Conservation (phyloP, 2,329 filamentous ascomycete species). For the Cladophialophora exuberans region DNA sequence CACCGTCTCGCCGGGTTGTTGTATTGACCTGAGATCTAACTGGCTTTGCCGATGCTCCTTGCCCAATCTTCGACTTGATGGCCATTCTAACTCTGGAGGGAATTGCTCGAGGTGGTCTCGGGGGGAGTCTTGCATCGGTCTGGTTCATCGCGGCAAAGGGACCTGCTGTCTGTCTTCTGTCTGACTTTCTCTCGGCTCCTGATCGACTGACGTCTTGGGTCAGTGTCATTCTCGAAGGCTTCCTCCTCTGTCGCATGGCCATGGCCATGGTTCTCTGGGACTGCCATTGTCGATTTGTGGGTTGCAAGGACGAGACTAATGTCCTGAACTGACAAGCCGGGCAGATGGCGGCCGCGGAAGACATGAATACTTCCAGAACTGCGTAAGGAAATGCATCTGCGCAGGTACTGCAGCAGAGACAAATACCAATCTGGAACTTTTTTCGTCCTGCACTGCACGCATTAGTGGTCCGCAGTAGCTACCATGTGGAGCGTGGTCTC, state of each 20-base stretch:
- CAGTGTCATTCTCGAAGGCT: conserved; percentile 56
- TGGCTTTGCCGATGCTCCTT: not conserved
- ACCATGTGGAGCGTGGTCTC: conserved; percentile 1
- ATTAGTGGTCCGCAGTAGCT: conserved; percentile 5
- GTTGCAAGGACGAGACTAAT: conserved; percentile 15
- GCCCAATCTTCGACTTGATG: conserved; percentile 17
- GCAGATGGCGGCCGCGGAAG: conserved; percentile 25
- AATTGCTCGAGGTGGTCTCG: conserved; percentile 13
- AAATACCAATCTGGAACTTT: conserved; percentile 1
- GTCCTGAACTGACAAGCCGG: conserved; percentile 31
- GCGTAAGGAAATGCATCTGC: too few relatives aligned
- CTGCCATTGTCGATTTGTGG: conserved; percentile 37
- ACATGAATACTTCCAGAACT: too few relatives aligned
- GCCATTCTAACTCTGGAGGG: conserved; percentile 18
- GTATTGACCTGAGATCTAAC: not conserved
- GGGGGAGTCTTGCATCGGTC: conserved; percentile 22
- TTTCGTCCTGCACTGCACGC: conserved; percentile 6
- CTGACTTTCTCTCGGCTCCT: conserved; percentile 20
- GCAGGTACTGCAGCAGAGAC: conserved; percentile 29
- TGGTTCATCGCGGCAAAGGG: conserved; percentile 64
- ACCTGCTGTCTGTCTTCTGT: conserved; percentile 50
- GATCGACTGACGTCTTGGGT: conserved; percentile 44
- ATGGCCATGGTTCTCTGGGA: conserved; percentile 45
- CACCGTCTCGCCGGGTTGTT: not conserved
- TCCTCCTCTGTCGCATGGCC: conserved; percentile 43